Base-by-base conservation (phyloP, 805 yeast genomes). In the Metschnikowia lachancei region DNA sequence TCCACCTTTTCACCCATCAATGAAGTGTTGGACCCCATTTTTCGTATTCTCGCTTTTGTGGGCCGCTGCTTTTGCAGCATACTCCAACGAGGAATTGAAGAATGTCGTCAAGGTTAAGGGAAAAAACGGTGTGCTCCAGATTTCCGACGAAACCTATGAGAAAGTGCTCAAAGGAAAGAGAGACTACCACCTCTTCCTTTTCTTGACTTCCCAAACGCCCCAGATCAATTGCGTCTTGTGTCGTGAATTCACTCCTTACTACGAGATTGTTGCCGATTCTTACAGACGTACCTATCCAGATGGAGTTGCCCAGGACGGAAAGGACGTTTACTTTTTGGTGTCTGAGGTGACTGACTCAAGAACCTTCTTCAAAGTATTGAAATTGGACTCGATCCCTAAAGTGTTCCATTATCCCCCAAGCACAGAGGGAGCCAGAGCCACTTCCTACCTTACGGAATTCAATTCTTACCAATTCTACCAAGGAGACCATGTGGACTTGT, bases 161-260 rank as follows among this genome's bases (percentile, higher is more conserved):
- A 64, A 68, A 13, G 60, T 83, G 17, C 67, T 88, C 45, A 68
- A 68, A 20, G 87, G 88, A 4, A 78, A 82, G 18, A 76, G 92
- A 58, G 89, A 88, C 57, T 81, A 80, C 63, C 76, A 85, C 32
- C 60, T 87, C n/a, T 74, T 86, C 11, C 58, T 82, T 28, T 74
- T 84, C 46, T 67, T 92, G 50, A 86, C 97, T 0, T 89, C 97
- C 2, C 77, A 83, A 9, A 76, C 82, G 40, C 75, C 88, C 1
- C 79, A 80, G 50, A 77, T 91, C 59, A 87, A 87, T 11, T 94
- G 99, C 69, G 70, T 71, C 1, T 70, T 87, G 42, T 94, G 99
- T 75, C 56, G 69, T 9, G 81, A 82, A 36, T 76, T 86, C 56
- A 80, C 76, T 20, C 95, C 97, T 2, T 78, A 76, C 36, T 87